Evolutionary conservation across 306 rosid species (phyloP).

Genomic region (Quercus aquifolioides): DNA sequence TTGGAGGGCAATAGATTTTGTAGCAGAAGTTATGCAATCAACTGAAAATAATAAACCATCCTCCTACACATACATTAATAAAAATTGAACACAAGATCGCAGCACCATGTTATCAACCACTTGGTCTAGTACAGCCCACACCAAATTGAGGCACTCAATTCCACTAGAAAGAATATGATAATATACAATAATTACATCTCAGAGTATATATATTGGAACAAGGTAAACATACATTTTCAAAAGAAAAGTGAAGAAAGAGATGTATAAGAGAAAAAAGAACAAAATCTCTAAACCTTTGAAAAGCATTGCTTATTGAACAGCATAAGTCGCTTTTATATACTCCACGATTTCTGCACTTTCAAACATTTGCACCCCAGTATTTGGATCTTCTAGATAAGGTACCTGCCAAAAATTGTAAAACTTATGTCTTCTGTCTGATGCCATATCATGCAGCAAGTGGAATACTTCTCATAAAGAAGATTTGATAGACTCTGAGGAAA

Average conservation of each 20-base stretch:
- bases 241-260: neutral
- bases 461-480: neutral
- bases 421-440: neutral
- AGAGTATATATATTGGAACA: neutral
- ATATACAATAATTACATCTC: constrained; percentile 3
- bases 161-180: constrained; percentile 6
- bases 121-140: neutral
- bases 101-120: neutral
- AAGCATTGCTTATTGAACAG: constrained; percentile 37
- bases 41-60: neutral
- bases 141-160: neutral
- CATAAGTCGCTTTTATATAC: constrained; percentile 78
- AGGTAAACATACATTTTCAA: constrained; percentile 1
- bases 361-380: constrained; percentile 90
- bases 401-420: constrained; percentile 50
- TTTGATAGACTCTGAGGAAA: neutral
- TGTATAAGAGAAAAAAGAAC: neutral
- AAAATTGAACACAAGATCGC: neutral
- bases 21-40: neutral
- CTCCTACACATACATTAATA: neutral
- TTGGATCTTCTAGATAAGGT: constrained; percentile 90
- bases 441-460: constrained; percentile 16
- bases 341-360: constrained; percentile 95
- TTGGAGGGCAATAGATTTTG: neutral
- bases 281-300: constrained; percentile 10